Evolutionary conservation across 805 yeast genomes (phyloP), one percentile per base, ranked within the genome.

Genomic region (Pichia nanzhaoensis): DNA sequence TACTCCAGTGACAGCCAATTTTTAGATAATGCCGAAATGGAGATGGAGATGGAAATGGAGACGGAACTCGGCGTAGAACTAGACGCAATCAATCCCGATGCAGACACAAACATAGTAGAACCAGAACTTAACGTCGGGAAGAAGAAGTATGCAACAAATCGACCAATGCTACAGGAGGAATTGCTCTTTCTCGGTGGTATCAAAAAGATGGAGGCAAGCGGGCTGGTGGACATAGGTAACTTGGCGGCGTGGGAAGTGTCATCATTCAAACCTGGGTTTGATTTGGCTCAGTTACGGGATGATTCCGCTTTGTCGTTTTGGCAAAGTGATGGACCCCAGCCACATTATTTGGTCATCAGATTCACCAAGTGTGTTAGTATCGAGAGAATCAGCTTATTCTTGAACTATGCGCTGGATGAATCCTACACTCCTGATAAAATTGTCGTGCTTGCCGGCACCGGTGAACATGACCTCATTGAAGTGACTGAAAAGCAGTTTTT

Each of bases 281-380:
- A 93, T 0, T 71, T 87, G 18, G 66, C 66, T n/a, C 82, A 82
- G 54, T 68, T 91, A 6, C 67, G 93, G 27, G 86, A 85, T 42
- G 89, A 83, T 54, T 71, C 80, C 4, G 84, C 91, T 0, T 70
- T 73, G 24, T 66, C 80, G 1, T 91, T 71, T 60, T 93, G 99
- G 99, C 99, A 93, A 63, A 83, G 95, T 37, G 99, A 93, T 59
- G 99, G 97, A 0, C 71, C 75, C 12, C 87, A 83, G 54, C 99
- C 98, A 0, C 99, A 93, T 64, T 70, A 67, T 22, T 68, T 93
- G 5, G 84, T 84, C 39, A 75, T 88, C 2, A 89, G 80, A 56
- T 93, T 93, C 61, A 72, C 89, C 27, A 89, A 84, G 56, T 72
- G 78, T 41, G 95, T 89, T 4, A 70, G 78, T 18, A 65, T 93